A percentile compares a stretch with the other conserved stretches of the same genome.
phyloP scores from a whole-genome alignment of 208 protist genomes.

The Crithidia fasciculata region DNA sequence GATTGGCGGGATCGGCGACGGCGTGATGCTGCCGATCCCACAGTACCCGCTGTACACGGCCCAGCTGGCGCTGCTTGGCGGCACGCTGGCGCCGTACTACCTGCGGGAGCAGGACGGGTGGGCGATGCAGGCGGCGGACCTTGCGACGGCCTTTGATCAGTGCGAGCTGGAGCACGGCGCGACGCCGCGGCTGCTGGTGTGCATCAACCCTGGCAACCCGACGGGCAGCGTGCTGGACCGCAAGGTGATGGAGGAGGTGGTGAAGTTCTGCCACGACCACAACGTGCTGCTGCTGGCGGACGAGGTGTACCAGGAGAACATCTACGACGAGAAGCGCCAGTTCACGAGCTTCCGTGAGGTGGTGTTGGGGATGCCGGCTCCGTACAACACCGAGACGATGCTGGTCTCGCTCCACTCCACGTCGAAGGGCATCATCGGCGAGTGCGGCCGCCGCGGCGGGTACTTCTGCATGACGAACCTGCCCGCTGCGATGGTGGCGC shows the following conservation, averaged over 20 bases:
- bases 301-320: slow-evolving; percentile 99
- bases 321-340: slow-evolving; percentile 91
- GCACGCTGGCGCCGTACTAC: slow-evolving; percentile 93
- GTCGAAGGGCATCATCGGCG: slow-evolving; percentile 98
- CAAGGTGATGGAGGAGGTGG: slow-evolving; percentile 83
- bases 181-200: slow-evolving; percentile 93
- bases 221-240: slow-evolving; percentile 93
- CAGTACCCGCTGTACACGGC: slow-evolving; percentile 99
- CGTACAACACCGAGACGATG: slow-evolving; percentile 69
- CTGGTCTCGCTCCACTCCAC: slow-evolving; percentile 96
- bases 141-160: slow-evolving; percentile 62
- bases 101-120: slow-evolving; percentile 95
- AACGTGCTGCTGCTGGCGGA: slow-evolving; percentile 97
- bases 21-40: slow-evolving; percentile 98
- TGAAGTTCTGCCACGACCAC: slow-evolving; percentile 66
- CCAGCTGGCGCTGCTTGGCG: slow-evolving; percentile 94
- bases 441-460: slow-evolving; percentile 98
- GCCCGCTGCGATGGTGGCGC: slow-evolving; percentile 55
- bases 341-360: slow-evolving; percentile 93
- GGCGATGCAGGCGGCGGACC: slow-evolving; percentile 74
- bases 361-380: slow-evolving; percentile 61
- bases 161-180: slow-evolving; percentile 68
- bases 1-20: slow-evolving; percentile 70
- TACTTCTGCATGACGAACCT: slow-evolving; percentile 96
- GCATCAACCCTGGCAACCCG: slow-evolving; percentile 99